These are phyloP conservation scores for Fomes fomentarius DNA, from an alignment of 1,284 basidiomycete species.

Conservation along the genomic window DNA sequence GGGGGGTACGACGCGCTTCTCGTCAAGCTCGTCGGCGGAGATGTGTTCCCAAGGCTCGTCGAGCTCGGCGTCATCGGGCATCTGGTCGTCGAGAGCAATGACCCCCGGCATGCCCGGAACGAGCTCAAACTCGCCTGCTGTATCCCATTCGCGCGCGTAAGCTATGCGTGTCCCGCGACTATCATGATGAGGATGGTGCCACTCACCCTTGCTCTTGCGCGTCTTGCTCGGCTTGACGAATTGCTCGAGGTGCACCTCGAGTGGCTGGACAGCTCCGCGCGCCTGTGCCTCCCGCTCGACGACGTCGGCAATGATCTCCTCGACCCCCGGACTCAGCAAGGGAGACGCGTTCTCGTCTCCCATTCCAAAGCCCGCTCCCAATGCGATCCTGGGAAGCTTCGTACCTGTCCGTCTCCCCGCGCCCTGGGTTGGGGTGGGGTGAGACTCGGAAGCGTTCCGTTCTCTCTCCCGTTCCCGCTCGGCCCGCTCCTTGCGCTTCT, in stretches of 20 bases:
- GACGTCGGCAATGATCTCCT: slow-evolving; percentile 24
- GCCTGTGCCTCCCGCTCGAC: slow-evolving; percentile 22
- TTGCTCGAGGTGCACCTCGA: slow-evolving; percentile 48
- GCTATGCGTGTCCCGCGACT: no score
- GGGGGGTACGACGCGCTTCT: slow-evolving; percentile 29
- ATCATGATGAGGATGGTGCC: neutral
- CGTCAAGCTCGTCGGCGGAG: slow-evolving; percentile 42
- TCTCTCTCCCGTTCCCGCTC: slow-evolving; percentile 25
- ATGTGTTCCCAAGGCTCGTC: slow-evolving; percentile 65
- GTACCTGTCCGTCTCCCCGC: neutral
- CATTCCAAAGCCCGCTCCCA: neutral
- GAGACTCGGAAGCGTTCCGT: slow-evolving; percentile 18
- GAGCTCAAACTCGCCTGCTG: slow-evolving; percentile 53
- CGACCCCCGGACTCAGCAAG: slow-evolving; percentile 8
- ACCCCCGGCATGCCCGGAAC: slow-evolving; percentile 53
- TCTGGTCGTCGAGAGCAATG: slow-evolving; percentile 55
- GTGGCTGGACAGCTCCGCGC: slow-evolving; percentile 7
- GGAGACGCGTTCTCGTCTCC: slow-evolving; percentile 7
- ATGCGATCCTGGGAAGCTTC: neutral
- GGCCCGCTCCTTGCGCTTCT: slow-evolving; percentile 46
- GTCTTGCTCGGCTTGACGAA: slow-evolving; percentile 45
- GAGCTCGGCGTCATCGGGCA: slow-evolving; percentile 34
- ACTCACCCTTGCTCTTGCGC: slow-evolving; percentile 43
- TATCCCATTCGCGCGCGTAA: neutral
- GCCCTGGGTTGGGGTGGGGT: slow-evolving; percentile 2